These are phyloP conservation scores for Dioscorea zingiberensis DNA, from an alignment of 106 monocot genomes.

Conservation along the genomic window DNA sequence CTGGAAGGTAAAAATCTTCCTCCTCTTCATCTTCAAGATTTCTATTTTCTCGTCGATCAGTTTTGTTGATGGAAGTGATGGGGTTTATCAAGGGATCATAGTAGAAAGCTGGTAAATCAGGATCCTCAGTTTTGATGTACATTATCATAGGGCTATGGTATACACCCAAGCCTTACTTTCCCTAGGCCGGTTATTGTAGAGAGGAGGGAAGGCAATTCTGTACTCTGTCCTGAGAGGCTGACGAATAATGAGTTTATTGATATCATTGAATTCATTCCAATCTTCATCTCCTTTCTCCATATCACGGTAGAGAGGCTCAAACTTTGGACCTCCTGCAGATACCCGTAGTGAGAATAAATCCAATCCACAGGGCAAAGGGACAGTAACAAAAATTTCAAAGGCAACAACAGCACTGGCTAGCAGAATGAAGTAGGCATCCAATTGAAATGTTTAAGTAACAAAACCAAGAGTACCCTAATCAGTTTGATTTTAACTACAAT, in stretches of 20 bases:
- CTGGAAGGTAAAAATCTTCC: constrained; percentile 82
- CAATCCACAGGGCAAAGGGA: too few species aligned
- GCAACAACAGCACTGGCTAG: too few species aligned
- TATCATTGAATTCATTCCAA: constrained; percentile 99
- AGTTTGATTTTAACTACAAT: too few species aligned
- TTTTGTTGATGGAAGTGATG: constrained; percentile 61
- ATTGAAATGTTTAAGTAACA: too few species aligned
- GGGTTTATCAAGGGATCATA: constrained; percentile 98
- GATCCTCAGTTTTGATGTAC: constrained; percentile 98
- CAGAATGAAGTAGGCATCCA: too few species aligned
- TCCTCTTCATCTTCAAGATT: constrained; percentile 71
- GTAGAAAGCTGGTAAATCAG: constrained; percentile 97
- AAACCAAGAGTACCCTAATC: too few species aligned
- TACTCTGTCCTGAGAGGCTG: constrained; percentile 98
- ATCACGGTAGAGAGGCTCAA: constrained; percentile 97
- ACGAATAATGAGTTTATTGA: constrained; percentile 97
- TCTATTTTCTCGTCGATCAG: constrained; percentile 74
- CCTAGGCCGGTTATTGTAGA: constrained; percentile 97
- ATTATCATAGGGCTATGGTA: constrained; percentile 99
- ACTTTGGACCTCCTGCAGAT: constrained; percentile 86
- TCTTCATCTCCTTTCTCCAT: constrained; percentile 99
- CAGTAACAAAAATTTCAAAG: too few species aligned
- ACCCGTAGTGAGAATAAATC: background rate
- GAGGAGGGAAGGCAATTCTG: constrained; percentile 94
- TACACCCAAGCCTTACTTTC: constrained; percentile 83